Evolutionary conservation across 2,329 filamentous ascomycete genomes (phyloP).

Genomic region (Cladosporium sphaerospermum): DNA sequence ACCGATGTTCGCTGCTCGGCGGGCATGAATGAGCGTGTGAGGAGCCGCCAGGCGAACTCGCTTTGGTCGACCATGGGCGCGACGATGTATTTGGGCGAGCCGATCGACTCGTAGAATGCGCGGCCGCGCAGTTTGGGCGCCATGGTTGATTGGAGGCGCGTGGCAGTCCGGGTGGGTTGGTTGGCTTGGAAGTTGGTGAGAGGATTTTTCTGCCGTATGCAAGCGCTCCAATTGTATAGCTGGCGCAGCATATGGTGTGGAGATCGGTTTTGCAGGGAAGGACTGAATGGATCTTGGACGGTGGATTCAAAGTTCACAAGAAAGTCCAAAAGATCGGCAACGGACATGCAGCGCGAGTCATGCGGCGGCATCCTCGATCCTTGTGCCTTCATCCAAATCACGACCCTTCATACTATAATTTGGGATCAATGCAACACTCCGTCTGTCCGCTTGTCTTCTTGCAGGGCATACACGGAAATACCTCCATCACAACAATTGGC

Average conservation of each 20-base stretch:
- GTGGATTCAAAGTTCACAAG: background rate
- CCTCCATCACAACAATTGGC: too few relatives aligned
- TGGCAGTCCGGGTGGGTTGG: background rate
- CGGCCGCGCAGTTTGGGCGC: slow-evolving; percentile 50
- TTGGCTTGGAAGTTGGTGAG: background rate
- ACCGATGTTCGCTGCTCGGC: slow-evolving; percentile 54
- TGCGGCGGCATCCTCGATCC: too few relatives aligned
- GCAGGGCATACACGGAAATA: too few relatives aligned
- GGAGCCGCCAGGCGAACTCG: slow-evolving; percentile 96
- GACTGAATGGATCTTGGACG: background rate
- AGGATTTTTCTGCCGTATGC: background rate
- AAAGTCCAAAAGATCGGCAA: slow-evolving; percentile 1
- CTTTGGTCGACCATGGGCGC: slow-evolving; percentile 99
- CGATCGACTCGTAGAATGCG: slow-evolving; percentile 91
- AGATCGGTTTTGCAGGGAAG: background rate
- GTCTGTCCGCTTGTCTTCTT: too few relatives aligned
- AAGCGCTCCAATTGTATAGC: background rate
- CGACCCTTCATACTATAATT: too few relatives aligned
- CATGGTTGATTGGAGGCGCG: slow-evolving; percentile 18
- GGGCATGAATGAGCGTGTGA: slow-evolving; percentile 86
- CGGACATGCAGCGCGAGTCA: background rate
- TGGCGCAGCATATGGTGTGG: background rate
- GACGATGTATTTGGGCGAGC: slow-evolving; percentile 81
- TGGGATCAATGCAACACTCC: too few relatives aligned
- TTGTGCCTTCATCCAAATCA: too few relatives aligned